Evolutionary conservation across 192 early-diverging fungal species (phyloP), one percentile per base, ranked within the genome.

Genomic region (Backusella luteola): DNA sequence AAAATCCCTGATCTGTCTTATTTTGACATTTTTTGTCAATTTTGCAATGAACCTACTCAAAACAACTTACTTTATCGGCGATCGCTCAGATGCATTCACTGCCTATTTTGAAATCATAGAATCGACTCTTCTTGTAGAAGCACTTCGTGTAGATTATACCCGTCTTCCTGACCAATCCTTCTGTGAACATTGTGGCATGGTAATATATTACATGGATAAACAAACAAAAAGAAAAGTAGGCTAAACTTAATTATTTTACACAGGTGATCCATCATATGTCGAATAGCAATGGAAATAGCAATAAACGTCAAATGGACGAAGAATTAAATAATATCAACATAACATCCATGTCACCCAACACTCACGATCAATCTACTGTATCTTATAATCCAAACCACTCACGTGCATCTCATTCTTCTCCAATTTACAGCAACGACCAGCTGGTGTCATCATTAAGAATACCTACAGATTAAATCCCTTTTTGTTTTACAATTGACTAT

Each of bases 61-160:
- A 56, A 49, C 79, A 14, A 79, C 77, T 12, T 11, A 34, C 23
- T 83, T 74, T 49, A 12, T 83, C 29, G 77, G 77, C 0, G 38
- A 76, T 29, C 41, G 74, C 11, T 73, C 77, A 4, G 81, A 83
- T 66, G 77, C 77, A 11, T 76, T 83, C 52, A 83, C 81, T 23
- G 71, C 69, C 4, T 83, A 73, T 63, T 83, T 83, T 70, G 75
- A 83, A 72, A 63, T 83, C 23, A 46, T 79, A 32, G 81, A 83
- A 67, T 83, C 81, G 8, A 83, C 81, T 17, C 49, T 83, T 12
- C 49, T 83, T 34, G 81, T 83, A 11, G 81, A 83, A 66, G 81
- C 81, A 7, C 52, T 83, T 34, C 69, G 81, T 19, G 75, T 75
- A 15, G 81, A 83, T 19, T 68, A 66, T 34, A 53, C 66, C 26